Evolutionary conservation across 2,329 filamentous ascomycete genomes (phyloP), one percentile per base, ranked within the genome.

Genomic region (Fusarium coffeatum): DNA sequence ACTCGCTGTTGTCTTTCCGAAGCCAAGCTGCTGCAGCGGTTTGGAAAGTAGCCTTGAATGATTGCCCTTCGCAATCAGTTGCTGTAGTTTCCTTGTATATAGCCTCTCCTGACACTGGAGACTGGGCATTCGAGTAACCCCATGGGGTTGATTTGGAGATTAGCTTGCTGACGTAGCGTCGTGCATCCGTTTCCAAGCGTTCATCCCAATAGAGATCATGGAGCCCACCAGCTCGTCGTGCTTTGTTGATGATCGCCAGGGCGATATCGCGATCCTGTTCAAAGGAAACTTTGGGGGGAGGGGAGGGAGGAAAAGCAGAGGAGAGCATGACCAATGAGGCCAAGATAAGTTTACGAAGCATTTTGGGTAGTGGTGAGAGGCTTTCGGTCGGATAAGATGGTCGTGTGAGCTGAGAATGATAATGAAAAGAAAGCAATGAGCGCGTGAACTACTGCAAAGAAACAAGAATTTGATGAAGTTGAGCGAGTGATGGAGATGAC

Each of bases 21-120:
- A 81, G 75, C 79, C 79, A 81, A 13, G 69, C 69, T 10, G 64
- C 69, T 51, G 76, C 72, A 8, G 77, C 77, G 5, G 74, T 71
- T 47, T 77, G 75, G 20, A 80, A 49, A 30, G 78, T 78, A 15
- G 45, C 72, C 25, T 76, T 73, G 45, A 78, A 55, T 3, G 51
- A 55, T 55, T 55, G 51, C 5, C 51, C 51, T 18, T 11, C 41
- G 18, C 51, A 53, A 42, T 53, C 49, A 4, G 49, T 53, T 15
- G 49, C 49, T 42, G 49, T 53, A 3, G 16, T 11, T 28, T 53
- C 49, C 23, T n/a, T 8, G 12, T 53, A 55, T 46, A 46, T 46
- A 18, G 51, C 51, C 25, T 53, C 18, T 27, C 34, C 49, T 42
- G 16, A 46, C 20, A 23, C 27, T 8, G 40, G 51, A 25, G n/a